Evolutionary conservation across 192 early-diverging fungal species (phyloP).

Genomic region (Lobosporangium transversale): DNA sequence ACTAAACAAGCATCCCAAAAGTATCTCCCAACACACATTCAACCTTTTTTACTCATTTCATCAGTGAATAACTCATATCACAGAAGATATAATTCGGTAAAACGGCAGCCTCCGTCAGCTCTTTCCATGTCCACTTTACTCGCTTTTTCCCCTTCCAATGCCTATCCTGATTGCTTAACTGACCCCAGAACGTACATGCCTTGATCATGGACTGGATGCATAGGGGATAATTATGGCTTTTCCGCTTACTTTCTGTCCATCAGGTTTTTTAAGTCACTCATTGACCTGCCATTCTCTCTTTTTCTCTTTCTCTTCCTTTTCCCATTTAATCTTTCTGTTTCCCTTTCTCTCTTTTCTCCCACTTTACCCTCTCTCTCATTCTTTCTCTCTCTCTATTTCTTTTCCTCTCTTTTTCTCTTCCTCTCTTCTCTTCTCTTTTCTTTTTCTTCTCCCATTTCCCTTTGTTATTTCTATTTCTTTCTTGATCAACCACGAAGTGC

Average conservation of each 20-base stretch:
- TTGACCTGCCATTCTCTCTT: too few relatives aligned
- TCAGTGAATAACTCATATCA: too few relatives aligned
- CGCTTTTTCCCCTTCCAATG: too few relatives aligned
- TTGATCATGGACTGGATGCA: background rate
- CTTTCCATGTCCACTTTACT: too few relatives aligned
- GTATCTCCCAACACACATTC: too few relatives aligned
- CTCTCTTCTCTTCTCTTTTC: background rate
- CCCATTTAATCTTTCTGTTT: conserved; percentile 1
- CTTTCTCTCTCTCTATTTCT: background rate
- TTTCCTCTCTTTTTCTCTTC: background rate
- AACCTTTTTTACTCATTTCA: too few relatives aligned
- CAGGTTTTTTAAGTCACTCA: too few relatives aligned
- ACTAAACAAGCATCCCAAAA: too few relatives aligned
- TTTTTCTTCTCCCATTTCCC: background rate
- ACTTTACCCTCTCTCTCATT: background rate
- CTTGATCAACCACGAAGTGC: too few relatives aligned
- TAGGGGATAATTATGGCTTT: background rate
- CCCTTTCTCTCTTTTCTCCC: background rate
- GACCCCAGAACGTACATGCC: conserved; percentile 11
- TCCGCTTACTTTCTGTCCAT: background rate
- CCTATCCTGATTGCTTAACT: background rate
- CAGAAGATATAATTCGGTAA: too few relatives aligned
- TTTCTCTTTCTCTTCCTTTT: conserved; percentile 1
- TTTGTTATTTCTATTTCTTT: background rate
- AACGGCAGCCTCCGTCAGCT: too few relatives aligned